Evolutionary conservation across 2,329 filamentous ascomycete species (phyloP).

Genomic region (Pestalotiopsis sp.): DNA sequence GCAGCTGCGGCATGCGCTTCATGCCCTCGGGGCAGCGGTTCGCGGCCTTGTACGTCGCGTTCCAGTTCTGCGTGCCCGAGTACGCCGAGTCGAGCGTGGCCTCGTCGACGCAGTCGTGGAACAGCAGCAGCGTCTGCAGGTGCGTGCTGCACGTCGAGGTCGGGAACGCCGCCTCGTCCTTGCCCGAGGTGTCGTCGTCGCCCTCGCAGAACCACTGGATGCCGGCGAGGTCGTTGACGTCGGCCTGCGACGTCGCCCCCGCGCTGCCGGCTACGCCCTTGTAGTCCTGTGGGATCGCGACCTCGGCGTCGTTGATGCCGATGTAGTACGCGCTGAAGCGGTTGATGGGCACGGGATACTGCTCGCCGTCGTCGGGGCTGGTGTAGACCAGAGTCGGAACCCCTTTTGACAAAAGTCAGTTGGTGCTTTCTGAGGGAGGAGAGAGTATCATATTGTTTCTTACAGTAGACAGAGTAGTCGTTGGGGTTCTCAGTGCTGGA

Average conservation of each 20-base stretch:
- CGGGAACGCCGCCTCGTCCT: slow-evolving; percentile 71
- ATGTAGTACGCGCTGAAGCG: slow-evolving; percentile 26
- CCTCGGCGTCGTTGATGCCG: slow-evolving; percentile 20
- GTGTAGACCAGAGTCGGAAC: slow-evolving; percentile 21
- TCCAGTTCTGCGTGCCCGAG: slow-evolving; percentile 28
- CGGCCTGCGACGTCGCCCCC: slow-evolving; percentile 42
- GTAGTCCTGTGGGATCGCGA: slow-evolving; percentile 23
- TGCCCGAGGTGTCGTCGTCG: slow-evolving; percentile 30
- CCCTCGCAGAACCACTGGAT: slow-evolving; percentile 26
- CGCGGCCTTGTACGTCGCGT: slow-evolving; percentile 3
- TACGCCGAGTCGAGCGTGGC: slow-evolving; percentile 29
- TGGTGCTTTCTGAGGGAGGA: not conserved
- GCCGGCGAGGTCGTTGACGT: slow-evolving; percentile 21
- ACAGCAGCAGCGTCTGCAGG: slow-evolving; percentile 57
- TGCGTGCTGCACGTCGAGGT: slow-evolving; percentile 68
- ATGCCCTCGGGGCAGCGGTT: slow-evolving; percentile 40
- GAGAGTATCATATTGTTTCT: not conserved
- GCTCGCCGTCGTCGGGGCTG: slow-evolving; percentile 43
- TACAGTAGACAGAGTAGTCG: slow-evolving; percentile 30
- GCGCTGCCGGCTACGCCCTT: slow-evolving; percentile 40
- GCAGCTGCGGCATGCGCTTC: slow-evolving; percentile 44
- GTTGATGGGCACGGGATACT: slow-evolving; percentile 31
- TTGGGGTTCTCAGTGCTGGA: slow-evolving; percentile 31
- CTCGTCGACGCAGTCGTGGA: slow-evolving; percentile 43
- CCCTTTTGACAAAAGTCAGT: not conserved